Evolutionary conservation across 1,139 yeast species (phyloP).

Genomic region (Debaryomyces singareniensis): DNA sequence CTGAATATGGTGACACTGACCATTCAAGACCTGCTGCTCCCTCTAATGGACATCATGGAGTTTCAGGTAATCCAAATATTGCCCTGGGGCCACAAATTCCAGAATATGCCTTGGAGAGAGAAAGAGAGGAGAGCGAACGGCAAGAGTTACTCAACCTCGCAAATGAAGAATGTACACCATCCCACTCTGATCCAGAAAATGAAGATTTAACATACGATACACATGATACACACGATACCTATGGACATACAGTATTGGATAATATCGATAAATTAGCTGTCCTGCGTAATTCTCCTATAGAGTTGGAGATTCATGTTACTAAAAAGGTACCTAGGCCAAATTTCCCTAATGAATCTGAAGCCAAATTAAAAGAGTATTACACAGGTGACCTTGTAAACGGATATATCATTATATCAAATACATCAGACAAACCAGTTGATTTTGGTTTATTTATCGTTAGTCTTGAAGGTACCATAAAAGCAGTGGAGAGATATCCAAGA

Average conservation of each 20-base stretch:
- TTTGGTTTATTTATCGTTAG: constrained; percentile 43
- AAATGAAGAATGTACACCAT: no score
- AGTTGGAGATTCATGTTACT: constrained; percentile 38
- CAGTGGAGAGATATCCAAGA: constrained; percentile 19
- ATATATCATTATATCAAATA: constrained; percentile 33
- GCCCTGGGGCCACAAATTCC: background rate
- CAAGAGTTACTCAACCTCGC: background rate
- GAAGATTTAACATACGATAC: background rate
- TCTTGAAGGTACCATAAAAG: constrained; percentile 41
- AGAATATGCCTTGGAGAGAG: background rate
- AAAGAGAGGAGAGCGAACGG: background rate
- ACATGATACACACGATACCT: constrained; percentile 19
- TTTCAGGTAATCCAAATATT: background rate
- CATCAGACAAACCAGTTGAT: constrained; percentile 30
- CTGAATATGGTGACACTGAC: constrained; percentile 31
- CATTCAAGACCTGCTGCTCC: constrained; percentile 22
- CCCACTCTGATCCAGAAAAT: background rate
- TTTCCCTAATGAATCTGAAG: constrained; percentile 29
- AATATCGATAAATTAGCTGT: constrained; percentile 36
- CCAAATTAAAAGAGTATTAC: constrained; percentile 39
- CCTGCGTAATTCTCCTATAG: constrained; percentile 31
- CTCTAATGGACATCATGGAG: constrained; percentile 1
- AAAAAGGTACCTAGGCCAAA: constrained; percentile 35
- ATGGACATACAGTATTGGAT: constrained; percentile 40
- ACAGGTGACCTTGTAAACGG: constrained; percentile 36